Evolutionary conservation across 176 grass and related monocot species (phyloP), one percentile per base, ranked within the genome.

Genomic region (Phragmites australis): DNA sequence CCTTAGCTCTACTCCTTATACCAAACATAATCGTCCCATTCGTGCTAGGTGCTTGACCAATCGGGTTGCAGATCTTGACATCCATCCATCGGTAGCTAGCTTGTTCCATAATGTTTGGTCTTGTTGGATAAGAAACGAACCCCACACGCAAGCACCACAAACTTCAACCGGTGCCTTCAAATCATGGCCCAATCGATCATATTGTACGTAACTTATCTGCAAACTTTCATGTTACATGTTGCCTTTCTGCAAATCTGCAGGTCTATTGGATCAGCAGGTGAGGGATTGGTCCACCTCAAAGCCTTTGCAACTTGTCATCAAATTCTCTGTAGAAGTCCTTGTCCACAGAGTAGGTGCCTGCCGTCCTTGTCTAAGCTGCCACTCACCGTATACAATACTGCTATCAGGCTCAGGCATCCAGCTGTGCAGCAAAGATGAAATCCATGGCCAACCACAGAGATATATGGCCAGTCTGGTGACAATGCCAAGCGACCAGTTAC

Each of bases 11-110:
- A 25, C 40, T 34, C 6, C 66, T 22, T 51, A 23, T 57, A 70
- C 62, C 70, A 49, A 69, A 75, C 70, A 76, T 64, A 81, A 61
- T 71, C 34, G 17, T 27, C 72, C 53, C 15, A 23, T 54, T 76
- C 26, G 23, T 46, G 71, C 71, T 85, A 81, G 87, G 87, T 89
- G 25, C 18, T 43, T 55, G 70, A 81, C 77, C 82, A 80, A 85
- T 77, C 70, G 77, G 77, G 54, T 30, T 53, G 12, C 62, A 70
- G 34, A 19, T 63, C 46, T 52, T 63, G 63, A 48, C 29, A 15
- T 75, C 32, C 51, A 13, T 18, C 15, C 30, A 13, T 45, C 26
- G 62, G 53, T 72, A 41, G 30, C 70, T 65, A 57, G 73, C 85
- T 75, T 89, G 45, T n/a, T 62, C 15, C 34, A 52, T 65, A 51